Evolutionary conservation across 2,329 filamentous ascomycete species (phyloP).

Genomic region (Ascochyta rabiei): DNA sequence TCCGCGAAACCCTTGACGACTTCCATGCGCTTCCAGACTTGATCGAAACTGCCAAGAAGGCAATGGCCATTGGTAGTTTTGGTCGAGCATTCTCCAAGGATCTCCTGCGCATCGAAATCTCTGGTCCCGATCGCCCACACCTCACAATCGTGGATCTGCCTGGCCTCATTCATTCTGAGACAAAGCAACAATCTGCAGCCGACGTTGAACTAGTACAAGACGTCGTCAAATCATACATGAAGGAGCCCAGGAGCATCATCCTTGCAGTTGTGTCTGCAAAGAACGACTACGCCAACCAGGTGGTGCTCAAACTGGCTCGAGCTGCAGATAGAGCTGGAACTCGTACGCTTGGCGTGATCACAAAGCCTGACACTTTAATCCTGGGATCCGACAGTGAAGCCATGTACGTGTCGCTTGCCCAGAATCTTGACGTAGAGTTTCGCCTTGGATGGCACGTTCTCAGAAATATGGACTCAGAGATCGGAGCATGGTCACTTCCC

Average conservation of each 20-base stretch:
- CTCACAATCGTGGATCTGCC: conserved; percentile 64
- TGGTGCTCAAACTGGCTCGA: conserved; percentile 35
- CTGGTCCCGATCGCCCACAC: conserved; percentile 46
- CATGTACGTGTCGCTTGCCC: conserved; percentile 34
- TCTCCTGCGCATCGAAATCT: conserved; percentile 37
- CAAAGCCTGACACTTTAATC: conserved; percentile 49
- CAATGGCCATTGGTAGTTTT: conserved; percentile 55
- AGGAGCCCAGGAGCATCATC: conserved; percentile 52
- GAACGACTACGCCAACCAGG: conserved; percentile 50
- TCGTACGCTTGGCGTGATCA: conserved; percentile 24
- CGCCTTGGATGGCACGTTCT: conserved; percentile 49
- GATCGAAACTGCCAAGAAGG: conserved; percentile 55
- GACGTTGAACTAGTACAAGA: conserved; percentile 55
- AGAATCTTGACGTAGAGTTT: conserved; percentile 40
- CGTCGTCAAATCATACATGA: conserved; percentile 54
- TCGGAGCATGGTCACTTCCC: conserved; percentile 19
- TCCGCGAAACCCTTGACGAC: conserved; percentile 23
- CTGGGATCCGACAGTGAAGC: conserved; percentile 31
- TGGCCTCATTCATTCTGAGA: conserved; percentile 56
- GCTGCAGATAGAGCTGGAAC: conserved; percentile 2
- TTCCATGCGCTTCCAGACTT: conserved; percentile 45
- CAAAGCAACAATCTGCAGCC: conserved; percentile 51
- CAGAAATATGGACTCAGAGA: conserved; percentile 40
- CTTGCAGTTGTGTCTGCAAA: conserved; percentile 54
- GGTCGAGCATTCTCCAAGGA: conserved; percentile 31